Conservation (phyloP, 306 rosid species). For the Vachellia collinsii region DNA sequence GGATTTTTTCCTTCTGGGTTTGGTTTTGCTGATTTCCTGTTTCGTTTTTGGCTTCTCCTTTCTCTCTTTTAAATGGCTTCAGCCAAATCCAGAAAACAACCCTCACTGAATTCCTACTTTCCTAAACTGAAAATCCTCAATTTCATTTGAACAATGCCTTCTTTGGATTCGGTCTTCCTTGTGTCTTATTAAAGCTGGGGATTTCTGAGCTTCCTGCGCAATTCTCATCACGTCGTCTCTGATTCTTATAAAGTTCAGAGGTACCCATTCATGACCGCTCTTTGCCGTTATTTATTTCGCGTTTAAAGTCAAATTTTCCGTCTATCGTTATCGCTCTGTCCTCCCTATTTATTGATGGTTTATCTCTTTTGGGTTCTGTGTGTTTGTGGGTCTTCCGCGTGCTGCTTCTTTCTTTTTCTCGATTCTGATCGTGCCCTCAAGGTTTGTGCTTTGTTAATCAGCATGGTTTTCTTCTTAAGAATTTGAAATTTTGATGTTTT, state of each 20-base stretch:
- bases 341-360: neutral
- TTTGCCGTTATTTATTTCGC: constrained; percentile 14
- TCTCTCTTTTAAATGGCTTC: neutral
- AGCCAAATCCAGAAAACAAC: neutral
- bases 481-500: too few species aligned
- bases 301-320: constrained; percentile 41
- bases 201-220: neutral
- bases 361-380: neutral
- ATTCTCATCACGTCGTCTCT: constrained; percentile 31
- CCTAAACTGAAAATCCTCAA: neutral
- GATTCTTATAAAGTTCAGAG: constrained; percentile 27
- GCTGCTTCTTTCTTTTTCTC: constrained; percentile 19
- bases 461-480: neutral
- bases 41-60: neutral
- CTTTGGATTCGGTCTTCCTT: neutral
- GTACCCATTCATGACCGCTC: constrained; percentile 18
- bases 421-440: neutral
- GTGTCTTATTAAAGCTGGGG: neutral
- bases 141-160: neutral
- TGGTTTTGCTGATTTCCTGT: constrained; percentile 3
- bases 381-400: constrained; percentile 38
- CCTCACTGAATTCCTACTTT: neutral
- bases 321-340: constrained; percentile 7
- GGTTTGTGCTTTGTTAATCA: neutral
- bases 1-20: neutral